phyloP scores from a whole-genome alignment of 495 filamentous ascomycete species.

The Talaromyces trachyspermus region DNA sequence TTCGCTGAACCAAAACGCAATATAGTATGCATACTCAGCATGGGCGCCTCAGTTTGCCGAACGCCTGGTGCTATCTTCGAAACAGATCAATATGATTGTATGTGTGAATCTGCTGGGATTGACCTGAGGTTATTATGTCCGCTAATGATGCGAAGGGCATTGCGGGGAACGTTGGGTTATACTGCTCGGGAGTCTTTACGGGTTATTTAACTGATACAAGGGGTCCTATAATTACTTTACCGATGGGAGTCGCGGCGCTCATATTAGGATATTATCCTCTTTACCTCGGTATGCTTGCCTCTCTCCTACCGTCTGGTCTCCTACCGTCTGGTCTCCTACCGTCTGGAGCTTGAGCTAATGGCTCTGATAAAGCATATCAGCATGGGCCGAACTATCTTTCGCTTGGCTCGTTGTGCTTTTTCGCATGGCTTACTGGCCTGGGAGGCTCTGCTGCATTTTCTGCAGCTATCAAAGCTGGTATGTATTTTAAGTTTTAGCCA shows the following conservation, averaged over 20 bases:
- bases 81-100: conserved; percentile 84
- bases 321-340: not conserved
- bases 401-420: conserved; percentile 67
- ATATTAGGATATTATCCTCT: conserved; percentile 77
- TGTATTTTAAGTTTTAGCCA: conserved; percentile 10
- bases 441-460: conserved; percentile 84
- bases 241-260: conserved; percentile 65
- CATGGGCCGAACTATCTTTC: conserved; percentile 50
- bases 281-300: conserved; percentile 44
- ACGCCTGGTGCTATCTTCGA: conserved; percentile 75
- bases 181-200: conserved; percentile 80
- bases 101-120: conserved; percentile 16
- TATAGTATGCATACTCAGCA: conserved; percentile 93
- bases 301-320: too few species aligned
- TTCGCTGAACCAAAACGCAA: too few species aligned
- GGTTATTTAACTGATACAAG: conserved; percentile 80
- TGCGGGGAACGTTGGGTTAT: conserved; percentile 95
- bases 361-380: conserved; percentile 34
- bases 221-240: conserved; percentile 69
- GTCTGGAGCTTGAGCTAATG: not conserved
- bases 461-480: conserved; percentile 72
- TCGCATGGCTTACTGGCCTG: conserved; percentile 74
- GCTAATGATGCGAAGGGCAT: conserved; percentile 50
- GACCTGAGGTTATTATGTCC: conserved; percentile 1
- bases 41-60: conserved; percentile 95